Evolutionary conservation across 2,329 filamentous ascomycete genomes (phyloP), one percentile per base, ranked within the genome.

Genomic region (Teratosphaeria pseudoeucalypti): DNA sequence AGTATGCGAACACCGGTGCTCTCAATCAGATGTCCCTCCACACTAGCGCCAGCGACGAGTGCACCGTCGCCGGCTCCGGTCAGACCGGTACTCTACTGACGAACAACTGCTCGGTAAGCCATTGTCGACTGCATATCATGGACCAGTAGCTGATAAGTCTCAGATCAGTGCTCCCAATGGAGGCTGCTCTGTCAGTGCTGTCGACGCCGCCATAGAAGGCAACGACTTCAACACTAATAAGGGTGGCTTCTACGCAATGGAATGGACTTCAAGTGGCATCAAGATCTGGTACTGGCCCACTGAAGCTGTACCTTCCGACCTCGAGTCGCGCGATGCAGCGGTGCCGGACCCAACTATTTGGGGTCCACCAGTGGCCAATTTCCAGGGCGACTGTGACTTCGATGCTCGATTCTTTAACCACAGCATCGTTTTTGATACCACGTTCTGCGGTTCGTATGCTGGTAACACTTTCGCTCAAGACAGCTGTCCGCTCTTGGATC

Each of bases 231-330:
- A 79, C 64, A 59, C 64, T 27, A 71, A 67, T 37, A 69, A 70
- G 10, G 77, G 77, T 47, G 77, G 76, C 57, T 75, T 79, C 19
- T 79, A 74, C 62, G 77, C 76, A n/a, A 78, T 75, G 34, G 66
- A 75, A 61, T 95, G 90, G 88, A 90, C 87, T 1, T 81, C 81
- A 26, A 72, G 81, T 0, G 79, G 78, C 63, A 95, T 96, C 73
- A 80, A 81, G 55, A 80, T 95, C 63, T 96, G 85, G 84, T 94
- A 89, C 81, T 96, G 95, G 75, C 79, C 85, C 0, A 85, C 89
- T 7, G 73, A 72, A 62, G 71, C 71, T 7, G 83, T 90, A 60
- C 89, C 89, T 0, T 14, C 53, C 26, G 43, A 19, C n/a, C 43
- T 49, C n/a, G 66, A 72, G 2, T 85, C 90, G 70, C 83, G 89